Base-by-base conservation (phyloP, 441 rosid species). In the Populus hybrid region DNA sequence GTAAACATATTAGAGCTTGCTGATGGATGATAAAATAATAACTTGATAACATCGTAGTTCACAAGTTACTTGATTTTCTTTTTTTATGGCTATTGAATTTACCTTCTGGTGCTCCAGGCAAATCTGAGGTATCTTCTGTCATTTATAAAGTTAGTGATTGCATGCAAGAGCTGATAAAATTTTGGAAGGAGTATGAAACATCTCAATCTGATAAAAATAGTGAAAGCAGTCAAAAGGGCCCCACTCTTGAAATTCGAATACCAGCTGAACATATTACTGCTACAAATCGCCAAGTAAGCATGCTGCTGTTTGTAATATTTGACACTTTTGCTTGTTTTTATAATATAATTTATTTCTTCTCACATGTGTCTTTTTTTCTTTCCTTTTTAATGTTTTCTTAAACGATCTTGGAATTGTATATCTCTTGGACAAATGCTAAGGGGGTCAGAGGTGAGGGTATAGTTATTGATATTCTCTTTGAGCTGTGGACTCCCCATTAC, bases 91-190 rank as follows among this genome's bases (percentile, higher is more conserved):
- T 30, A 34, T 69, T 76, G 57, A 61, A 53, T 38, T 75, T 46
- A 76, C 74, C 10, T 82, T 77, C 80, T 89, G 84, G 73, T 85
- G 81, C 69, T 89, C 30, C 91, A 96, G 98, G 98, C 42, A 94
- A 97, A 87, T 71, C 93, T 34, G 98, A 97, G 89, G 85, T 92
- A 78, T 85, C 91, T 40, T 84, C 88, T 79, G 93, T 94, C 82
- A 88, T 92, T 79, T 97, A 94, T 28, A 28, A 28, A 28, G 30
- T 28, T 28, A 28, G 30, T 28, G 30, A 28, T 1, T 28, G 30
- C 30, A 28, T 28, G 30, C 30, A 28, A 28, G 30, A 28, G 30
- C 30, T 28, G 30, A 28, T 28, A 28, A 28, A 28, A 2, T 28
- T 28, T 1, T 28, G 30, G 30, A 28, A 28, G 30, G 30, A 28